Evolutionary conservation across 805 yeast species (phyloP), one percentile per base, ranked within the genome.

Genomic region (Yamadazyma tumulicola): DNA sequence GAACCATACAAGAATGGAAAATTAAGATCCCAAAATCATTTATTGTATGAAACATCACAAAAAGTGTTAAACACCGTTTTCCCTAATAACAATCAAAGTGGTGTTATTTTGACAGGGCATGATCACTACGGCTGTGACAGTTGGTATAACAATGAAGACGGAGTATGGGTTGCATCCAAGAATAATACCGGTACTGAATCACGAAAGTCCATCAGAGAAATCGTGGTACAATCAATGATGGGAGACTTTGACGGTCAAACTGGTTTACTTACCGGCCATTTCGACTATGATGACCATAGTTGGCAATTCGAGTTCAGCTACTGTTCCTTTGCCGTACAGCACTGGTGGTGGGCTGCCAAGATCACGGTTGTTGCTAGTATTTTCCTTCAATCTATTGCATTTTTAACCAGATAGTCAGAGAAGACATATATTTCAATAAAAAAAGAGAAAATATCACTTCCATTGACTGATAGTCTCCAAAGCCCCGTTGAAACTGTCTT

Each of bases 81-180:
- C 54, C 75, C 75, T 24, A 74, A 74, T 46, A 59, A 67, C 6
- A 62, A 63, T 39, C 74, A 76, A 43, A 78, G 82, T 13, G 97
- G 97, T 14, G 67, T 91, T 7, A 77, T 93, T 3, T 61, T 91
- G 26, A 85, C 96, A 0, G 98, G 98, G 1, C 98, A 93, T 59
- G 98, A 93, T 53, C 98, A 93, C 52, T 89, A 81, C 45, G 98
- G 98, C 1, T 93, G 98, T 54, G 81, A 78, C 46, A 74, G 79
- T 23, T 69, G 72, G 56, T 86, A 84, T 55, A 76, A 74, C 52
- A 47, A 43, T 27, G 35, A 35, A 12, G 51, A 53, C 13, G 69
- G 67, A 4, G 59, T 64, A 12, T 84, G 94, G 94, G 67, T 57
- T 5, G 84, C 88, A 0, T 55, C 75, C 0, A 77, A 75, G 43